These are phyloP conservation scores for Fusarium aywerte DNA, from an alignment of 2,329 filamentous ascomycete genomes.

Conservation along the genomic window DNA sequence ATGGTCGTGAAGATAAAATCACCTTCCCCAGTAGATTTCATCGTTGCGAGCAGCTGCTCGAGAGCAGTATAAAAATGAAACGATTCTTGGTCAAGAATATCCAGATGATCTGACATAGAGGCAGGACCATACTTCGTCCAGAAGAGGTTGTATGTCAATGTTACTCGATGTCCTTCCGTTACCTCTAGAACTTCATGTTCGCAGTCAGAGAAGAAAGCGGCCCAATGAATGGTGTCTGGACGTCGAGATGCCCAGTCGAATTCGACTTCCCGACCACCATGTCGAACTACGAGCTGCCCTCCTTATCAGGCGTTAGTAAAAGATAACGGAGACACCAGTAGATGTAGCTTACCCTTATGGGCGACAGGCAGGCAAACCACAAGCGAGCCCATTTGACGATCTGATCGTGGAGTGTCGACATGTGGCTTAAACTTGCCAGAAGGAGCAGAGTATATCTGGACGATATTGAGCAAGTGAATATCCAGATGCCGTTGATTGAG, in stretches of 20 bases:
- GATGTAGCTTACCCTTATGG: slow-evolving; percentile 36
- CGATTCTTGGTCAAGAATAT: slow-evolving; percentile 21
- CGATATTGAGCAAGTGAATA: fast-evolving
- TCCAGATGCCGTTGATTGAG: fast-evolving
- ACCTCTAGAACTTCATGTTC: slow-evolving; percentile 64
- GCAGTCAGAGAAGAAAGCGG: slow-evolving; percentile 64
- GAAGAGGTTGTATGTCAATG: slow-evolving; percentile 68
- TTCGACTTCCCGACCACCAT: slow-evolving; percentile 48
- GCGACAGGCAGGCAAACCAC: slow-evolving; percentile 60
- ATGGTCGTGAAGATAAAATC: fast-evolving
- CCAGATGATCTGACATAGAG: slow-evolving; percentile 32
- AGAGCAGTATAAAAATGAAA: slow-evolving; percentile 14
- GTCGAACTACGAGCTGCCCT: slow-evolving; percentile 57
- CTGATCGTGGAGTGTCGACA: slow-evolving; percentile 63
- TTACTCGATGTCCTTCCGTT: slow-evolving; percentile 60
- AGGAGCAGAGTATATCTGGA: slow-evolving; percentile 61
- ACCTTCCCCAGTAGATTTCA: slow-evolving; percentile 6
- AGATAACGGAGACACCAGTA: no score
- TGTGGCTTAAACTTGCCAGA: slow-evolving; percentile 63
- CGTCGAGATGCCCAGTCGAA: slow-evolving; percentile 55
- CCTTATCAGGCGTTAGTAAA: slow-evolving; percentile 39
- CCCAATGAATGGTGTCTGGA: slow-evolving; percentile 53
- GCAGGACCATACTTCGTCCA: slow-evolving; percentile 45
- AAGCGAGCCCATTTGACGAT: slow-evolving; percentile 62
- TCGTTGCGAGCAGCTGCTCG: slow-evolving; percentile 3